Conservation (phyloP, 192 early-diverging fungal genomes). For the Jimgerdemannia lactiflua region DNA sequence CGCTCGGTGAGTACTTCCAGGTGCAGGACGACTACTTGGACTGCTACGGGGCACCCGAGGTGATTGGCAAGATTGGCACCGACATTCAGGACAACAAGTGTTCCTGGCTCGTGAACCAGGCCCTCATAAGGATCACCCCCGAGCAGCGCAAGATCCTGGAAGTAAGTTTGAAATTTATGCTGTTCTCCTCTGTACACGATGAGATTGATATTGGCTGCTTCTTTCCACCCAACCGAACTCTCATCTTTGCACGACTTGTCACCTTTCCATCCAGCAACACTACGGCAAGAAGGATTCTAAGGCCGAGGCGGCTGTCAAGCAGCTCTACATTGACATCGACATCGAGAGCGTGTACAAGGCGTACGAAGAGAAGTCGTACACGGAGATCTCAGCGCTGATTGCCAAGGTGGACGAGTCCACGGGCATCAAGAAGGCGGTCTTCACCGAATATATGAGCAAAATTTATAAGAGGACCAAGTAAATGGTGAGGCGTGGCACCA, state of each 20-base stretch:
- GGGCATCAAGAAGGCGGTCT: conserved; percentile 78
- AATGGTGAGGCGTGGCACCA: background rate
- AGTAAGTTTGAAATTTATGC: conserved; percentile 32
- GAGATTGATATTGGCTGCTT: background rate
- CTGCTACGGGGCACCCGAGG: conserved; percentile 86
- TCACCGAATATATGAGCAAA: conserved; percentile 90
- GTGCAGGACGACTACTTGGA: conserved; percentile 98
- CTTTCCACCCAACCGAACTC: conserved; percentile 1
- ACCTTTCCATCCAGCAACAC: conserved; percentile 60
- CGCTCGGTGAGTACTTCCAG: conserved; percentile 98
- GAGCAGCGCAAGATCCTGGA: conserved; percentile 86
- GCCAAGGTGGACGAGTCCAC: conserved; percentile 72
- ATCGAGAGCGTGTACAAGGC: conserved; percentile 76
- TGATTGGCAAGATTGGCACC: conserved; percentile 99
- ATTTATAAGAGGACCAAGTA: conserved; percentile 95
- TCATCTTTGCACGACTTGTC: background rate
- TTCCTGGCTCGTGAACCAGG: conserved; percentile 96
- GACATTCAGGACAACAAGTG: conserved; percentile 99
- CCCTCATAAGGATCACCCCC: conserved; percentile 68
- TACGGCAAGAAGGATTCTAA: conserved; percentile 86
- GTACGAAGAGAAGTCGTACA: conserved; percentile 89
- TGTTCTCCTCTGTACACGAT: background rate
- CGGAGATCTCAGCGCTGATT: conserved; percentile 71
- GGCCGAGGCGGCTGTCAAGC: conserved; percentile 79
- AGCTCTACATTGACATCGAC: conserved; percentile 76